These are phyloP conservation scores for Parathielavia hyrcaniae DNA, from an alignment of 495 filamentous ascomycete genomes.

Conservation along the genomic window DNA sequence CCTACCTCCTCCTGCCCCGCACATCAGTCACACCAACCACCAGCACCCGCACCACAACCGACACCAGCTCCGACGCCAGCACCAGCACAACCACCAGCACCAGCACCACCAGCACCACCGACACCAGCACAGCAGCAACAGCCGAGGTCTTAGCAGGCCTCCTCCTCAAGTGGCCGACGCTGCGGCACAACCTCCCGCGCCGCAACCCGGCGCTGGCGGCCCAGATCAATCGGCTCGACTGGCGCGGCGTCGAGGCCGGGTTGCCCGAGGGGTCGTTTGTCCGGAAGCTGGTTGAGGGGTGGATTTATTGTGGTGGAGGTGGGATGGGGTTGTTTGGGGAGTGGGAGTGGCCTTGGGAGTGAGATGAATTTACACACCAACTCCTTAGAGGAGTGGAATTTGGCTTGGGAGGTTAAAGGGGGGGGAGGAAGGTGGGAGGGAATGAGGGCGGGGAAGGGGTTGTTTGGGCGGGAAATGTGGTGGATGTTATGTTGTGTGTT, in stretches of 20 bases:
- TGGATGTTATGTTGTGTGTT: no score
- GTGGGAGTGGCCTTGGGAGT: background rate
- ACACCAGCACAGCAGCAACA: background rate
- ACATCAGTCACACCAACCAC: background rate
- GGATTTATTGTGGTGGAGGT: background rate
- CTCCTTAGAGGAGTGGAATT: no score
- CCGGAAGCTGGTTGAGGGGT: background rate
- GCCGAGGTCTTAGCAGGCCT: background rate
- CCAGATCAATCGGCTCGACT: slow-evolving; percentile 4
- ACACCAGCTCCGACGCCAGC: no score
- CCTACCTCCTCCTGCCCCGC: background rate
- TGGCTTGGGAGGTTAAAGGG: no score
- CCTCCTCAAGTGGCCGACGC: background rate
- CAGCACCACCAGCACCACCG: background rate
- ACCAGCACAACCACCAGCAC: background rate
- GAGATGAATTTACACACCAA: no score
- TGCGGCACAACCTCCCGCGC: background rate
- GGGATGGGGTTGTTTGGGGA: background rate
- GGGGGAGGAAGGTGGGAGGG: no score
- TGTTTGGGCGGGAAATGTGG: no score
- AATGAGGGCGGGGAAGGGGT: background rate
- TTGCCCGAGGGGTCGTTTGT: background rate
- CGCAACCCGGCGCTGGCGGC: background rate
- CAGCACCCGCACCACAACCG: background rate
- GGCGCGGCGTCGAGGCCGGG: slow-evolving; percentile 2